phyloP scores from a whole-genome alignment of 257 asterid species.

The Solanum tacnaense region DNA sequence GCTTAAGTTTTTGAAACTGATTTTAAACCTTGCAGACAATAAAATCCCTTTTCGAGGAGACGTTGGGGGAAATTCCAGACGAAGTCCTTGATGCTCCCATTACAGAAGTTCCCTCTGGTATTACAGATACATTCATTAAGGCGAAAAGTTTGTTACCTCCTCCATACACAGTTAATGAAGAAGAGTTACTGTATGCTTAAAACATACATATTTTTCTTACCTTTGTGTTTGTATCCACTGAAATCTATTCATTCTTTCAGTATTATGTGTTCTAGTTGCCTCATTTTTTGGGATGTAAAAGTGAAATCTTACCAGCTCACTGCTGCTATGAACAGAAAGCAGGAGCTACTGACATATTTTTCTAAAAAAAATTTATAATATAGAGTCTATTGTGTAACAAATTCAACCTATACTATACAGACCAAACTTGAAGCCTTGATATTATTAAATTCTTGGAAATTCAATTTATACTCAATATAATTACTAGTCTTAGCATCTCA shows the following conservation, averaged over 20 bases:
- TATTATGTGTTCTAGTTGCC: not conserved
- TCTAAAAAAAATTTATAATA: not conserved
- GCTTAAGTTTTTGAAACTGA: not conserved
- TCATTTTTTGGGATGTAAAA: not conserved
- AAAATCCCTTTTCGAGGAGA: slow-evolving; percentile 59
- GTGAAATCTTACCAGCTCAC: not conserved
- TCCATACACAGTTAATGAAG: slow-evolving; percentile 39
- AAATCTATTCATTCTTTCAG: not conserved
- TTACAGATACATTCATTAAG: slow-evolving; percentile 37
- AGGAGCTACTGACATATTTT: not conserved
- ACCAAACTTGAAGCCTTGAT: not conserved
- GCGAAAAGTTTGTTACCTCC: slow-evolving; percentile 58
- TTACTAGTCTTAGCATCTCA: not conserved
- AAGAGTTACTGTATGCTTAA: slow-evolving; percentile 66
- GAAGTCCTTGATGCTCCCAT: slow-evolving; percentile 67
- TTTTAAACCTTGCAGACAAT: slow-evolving; percentile 42
- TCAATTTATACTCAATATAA: not conserved
- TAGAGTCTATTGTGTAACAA: not conserved
- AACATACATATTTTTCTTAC: not conserved
- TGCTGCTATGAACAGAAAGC: not conserved
- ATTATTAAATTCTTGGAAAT: not conserved
- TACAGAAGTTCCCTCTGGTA: slow-evolving; percentile 24
- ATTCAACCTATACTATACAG: not conserved
- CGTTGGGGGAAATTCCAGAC: slow-evolving; percentile 59
- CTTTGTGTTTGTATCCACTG: not conserved